A percentile compares a stretch with the other conserved stretches of the same genome.
Conservation (phyloP, 1,139 yeast genomes). For the Sugiyamaella grinbergsii region DNA sequence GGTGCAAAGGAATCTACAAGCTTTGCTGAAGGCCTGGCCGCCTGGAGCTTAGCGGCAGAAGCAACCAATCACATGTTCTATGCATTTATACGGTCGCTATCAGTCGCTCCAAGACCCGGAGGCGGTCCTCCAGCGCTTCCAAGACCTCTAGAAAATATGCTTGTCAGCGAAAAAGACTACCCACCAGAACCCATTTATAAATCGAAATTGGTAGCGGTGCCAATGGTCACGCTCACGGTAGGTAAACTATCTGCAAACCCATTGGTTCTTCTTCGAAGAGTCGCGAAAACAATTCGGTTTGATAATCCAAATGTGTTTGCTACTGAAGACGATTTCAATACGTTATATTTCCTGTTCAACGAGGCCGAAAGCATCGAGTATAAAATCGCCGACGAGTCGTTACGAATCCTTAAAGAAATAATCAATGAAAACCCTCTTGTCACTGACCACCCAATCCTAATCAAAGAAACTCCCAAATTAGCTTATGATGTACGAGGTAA, state of each 20-base stretch:
- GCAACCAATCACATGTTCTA: conserved; percentile 81
- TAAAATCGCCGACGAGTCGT: conserved; percentile 73
- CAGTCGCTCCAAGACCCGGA: conserved; percentile 24
- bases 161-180: conserved; percentile 42
- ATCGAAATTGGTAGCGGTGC: conserved; percentile 56
- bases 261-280: conserved; percentile 58
- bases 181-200: conserved; percentile 41
- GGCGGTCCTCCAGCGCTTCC: conserved; percentile 17
- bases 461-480: conserved; percentile 34
- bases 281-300: conserved; percentile 66
- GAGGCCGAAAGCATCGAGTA: conserved; percentile 62
- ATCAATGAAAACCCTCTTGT: conserved; percentile 36
- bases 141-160: conserved; percentile 44
- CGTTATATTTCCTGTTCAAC: conserved; percentile 70
- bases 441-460: conserved; percentile 36
- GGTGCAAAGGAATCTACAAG: conserved; percentile 37
- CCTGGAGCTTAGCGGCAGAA: conserved; percentile 73
- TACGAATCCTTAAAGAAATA: conserved; percentile 62
- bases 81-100: conserved; percentile 76
- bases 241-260: conserved; percentile 63
- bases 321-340: conserved; percentile 76
- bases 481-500: conserved; percentile 50
- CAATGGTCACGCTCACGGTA: conserved; percentile 68
- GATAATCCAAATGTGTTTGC: conserved; percentile 70
- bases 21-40: conserved; percentile 71